Base-by-base conservation (phyloP, 352 stramenopile species). In the Globisporangium emineosum region DNA sequence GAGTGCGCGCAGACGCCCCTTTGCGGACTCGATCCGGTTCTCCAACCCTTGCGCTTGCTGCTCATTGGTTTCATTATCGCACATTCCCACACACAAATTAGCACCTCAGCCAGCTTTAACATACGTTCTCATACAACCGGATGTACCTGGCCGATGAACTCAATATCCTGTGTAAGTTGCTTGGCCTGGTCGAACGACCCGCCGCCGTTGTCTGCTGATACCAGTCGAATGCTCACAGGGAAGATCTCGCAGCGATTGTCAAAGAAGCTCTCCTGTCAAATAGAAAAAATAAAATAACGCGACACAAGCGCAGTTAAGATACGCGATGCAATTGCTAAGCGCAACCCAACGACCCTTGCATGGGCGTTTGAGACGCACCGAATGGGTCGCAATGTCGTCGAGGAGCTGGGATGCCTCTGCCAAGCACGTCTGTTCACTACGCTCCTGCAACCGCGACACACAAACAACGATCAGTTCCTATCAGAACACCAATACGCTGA, bases 221-320 rank as follows among this genome's bases (percentile, higher is more conserved):
- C 27, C 47, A 72, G 61, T 25, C 66, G 62, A 27, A 66, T 62
- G n/a, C 62, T 69, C 56, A 62, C 43, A 19, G 66, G 62, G 29
- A 69, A 72, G 56, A 72, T 56, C 62, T 72, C 66, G 43, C 66
- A 72, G 29, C 62, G 66, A 35, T 29, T 40, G 33, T 72, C 66
- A 47, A 72, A 72, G 56, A 72, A 51, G 25, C 33, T 58, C 5
- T 68, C 66, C 66, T 71, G 19, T 13, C n/a, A 19, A 23, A 2
- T n/a, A n/a, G 8, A 21, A 51, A 21, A 30, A 29, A 21, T 5
- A 15, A 19, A 32, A 4, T 40, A 13, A 2, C 21, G n/a, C n/a
- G n/a, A 43, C 29, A 30, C 25, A 15, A 42, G 23, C 19, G 17
- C 15, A 51, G 43, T 29, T 21, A 43, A 5, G 5, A 40, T 2